Percentiles rank a stretch among this genome's conserved stretches.
Evolutionary conservation across 164 flowering plant species (phyloP).

Genomic region (Magnolia kwangsiensis): DNA sequence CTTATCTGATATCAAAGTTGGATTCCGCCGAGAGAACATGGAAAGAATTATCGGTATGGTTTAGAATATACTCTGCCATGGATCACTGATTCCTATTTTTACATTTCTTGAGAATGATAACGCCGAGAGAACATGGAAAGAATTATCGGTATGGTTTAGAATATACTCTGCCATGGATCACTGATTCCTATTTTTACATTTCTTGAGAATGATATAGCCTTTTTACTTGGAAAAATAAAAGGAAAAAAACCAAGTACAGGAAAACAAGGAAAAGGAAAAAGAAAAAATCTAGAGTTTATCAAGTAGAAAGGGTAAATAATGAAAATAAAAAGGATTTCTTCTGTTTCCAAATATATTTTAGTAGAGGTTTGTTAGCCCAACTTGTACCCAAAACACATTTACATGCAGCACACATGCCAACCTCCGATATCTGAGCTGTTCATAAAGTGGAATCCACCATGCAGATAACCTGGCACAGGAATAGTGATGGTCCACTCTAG

Average conservation of each 20-base stretch:
- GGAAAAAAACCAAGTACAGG: background rate
- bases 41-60: constrained; percentile 80
- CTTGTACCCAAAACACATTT: no score
- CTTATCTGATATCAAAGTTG: constrained; percentile 77
- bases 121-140: constrained; percentile 93
- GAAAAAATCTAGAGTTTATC: background rate
- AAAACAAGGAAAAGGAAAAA: background rate
- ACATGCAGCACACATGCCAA: no score
- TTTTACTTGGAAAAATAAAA: no score
- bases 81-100: background rate
- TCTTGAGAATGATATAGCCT: background rate
- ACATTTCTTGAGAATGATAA: background rate
- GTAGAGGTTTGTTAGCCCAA: no score
- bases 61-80: background rate
- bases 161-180: background rate
- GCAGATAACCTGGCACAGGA: no score
- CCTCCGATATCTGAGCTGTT: no score
- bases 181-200: background rate
- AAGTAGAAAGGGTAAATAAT: no score
- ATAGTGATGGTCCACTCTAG: no score
- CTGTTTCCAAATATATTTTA: no score
- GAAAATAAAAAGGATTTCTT: background rate
- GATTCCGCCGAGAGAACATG: constrained; percentile 93
- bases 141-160: constrained; percentile 56
- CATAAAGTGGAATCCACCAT: no score